These are phyloP conservation scores for Cladophialophora bantiana DNA, from an alignment of 2,329 filamentous ascomycete species.

Conservation along the genomic window DNA sequence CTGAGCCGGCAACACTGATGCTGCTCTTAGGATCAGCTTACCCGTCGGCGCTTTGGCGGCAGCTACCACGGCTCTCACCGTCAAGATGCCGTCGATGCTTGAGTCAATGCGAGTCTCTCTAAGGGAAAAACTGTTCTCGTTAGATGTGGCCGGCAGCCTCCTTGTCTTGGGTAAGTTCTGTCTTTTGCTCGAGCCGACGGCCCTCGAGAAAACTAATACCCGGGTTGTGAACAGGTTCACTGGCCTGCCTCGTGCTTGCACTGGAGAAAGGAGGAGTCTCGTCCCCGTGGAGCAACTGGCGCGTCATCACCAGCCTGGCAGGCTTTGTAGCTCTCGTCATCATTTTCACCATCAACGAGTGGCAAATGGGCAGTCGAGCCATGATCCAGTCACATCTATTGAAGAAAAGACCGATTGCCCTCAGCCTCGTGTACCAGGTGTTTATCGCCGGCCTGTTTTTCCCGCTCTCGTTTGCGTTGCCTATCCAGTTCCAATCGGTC, in stretches of 20 bases:
- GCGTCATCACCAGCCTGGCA: slow-evolving; percentile 55
- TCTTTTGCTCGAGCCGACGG: not conserved
- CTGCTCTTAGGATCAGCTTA: slow-evolving; percentile 46
- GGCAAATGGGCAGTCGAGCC: slow-evolving; percentile 48
- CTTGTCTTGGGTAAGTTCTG: slow-evolving; percentile 40
- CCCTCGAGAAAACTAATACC: not conserved
- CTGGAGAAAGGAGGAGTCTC: slow-evolving; percentile 53
- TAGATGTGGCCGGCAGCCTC: slow-evolving; percentile 52
- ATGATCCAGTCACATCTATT: slow-evolving; percentile 49
- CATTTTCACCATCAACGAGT: slow-evolving; percentile 47
- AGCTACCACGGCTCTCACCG: slow-evolving; percentile 45
- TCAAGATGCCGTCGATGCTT: slow-evolving; percentile 33
- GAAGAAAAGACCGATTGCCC: slow-evolving; percentile 45
- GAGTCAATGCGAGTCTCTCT: slow-evolving; percentile 31
- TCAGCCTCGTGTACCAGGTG: slow-evolving; percentile 47
- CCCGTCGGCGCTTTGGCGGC: slow-evolving; percentile 50
- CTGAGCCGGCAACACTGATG: not conserved
- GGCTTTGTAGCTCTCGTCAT: slow-evolving; percentile 48
- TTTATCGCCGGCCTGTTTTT: slow-evolving; percentile 47
- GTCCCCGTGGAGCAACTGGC: slow-evolving; percentile 46
- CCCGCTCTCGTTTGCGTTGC: slow-evolving; percentile 52
- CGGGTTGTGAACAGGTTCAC: slow-evolving; percentile 41
- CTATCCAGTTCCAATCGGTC: slow-evolving; percentile 57
- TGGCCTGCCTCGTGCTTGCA: slow-evolving; percentile 53
- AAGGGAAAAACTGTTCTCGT: slow-evolving; percentile 49